Conservation (phyloP, 805 yeast genomes). For the Trichomonascus vanleenenianus region DNA sequence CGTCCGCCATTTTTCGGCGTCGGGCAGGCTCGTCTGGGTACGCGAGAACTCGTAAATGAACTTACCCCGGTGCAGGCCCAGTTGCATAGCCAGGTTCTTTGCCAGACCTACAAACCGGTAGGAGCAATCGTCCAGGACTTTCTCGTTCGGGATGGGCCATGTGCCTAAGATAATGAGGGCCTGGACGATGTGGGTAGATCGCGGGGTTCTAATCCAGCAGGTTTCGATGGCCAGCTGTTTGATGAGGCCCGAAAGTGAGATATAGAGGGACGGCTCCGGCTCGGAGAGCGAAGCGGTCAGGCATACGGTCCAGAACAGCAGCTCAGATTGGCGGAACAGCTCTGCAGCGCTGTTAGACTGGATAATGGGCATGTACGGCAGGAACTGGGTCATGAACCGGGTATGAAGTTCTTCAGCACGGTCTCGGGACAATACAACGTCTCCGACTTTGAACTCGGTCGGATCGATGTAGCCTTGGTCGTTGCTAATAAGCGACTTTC, state of each 20-base stretch:
- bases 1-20: conserved; percentile 92
- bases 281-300: conserved; percentile 79
- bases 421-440: conserved; percentile 54
- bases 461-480: not conserved
- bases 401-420: conserved; percentile 70
- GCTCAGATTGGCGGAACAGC: conserved; percentile 72
- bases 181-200: conserved; percentile 90
- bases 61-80: conserved; percentile 87
- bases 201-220: conserved; percentile 87
- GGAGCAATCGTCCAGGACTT: conserved; percentile 85
- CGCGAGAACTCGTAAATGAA: conserved; percentile 86
- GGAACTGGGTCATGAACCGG: conserved; percentile 54
- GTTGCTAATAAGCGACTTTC: not conserved
- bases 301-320: conserved; percentile 86
- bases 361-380: conserved; percentile 76
- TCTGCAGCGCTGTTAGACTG: conserved; percentile 64
- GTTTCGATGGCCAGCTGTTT: conserved; percentile 85
- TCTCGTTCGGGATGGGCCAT: conserved; percentile 93
- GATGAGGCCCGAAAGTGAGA: conserved; percentile 64
- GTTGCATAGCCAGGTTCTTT: conserved; percentile 70
- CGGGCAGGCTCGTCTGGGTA: conserved; percentile 79
- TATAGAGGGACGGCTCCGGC: conserved; percentile 77
- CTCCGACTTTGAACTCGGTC: conserved; percentile 68
- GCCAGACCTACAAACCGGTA: conserved; percentile 86
- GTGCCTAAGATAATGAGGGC: conserved; percentile 75